These are phyloP conservation scores for Colletotrichum plurivorum DNA, from an alignment of 2,329 filamentous ascomycete genomes.

Conservation along the genomic window DNA sequence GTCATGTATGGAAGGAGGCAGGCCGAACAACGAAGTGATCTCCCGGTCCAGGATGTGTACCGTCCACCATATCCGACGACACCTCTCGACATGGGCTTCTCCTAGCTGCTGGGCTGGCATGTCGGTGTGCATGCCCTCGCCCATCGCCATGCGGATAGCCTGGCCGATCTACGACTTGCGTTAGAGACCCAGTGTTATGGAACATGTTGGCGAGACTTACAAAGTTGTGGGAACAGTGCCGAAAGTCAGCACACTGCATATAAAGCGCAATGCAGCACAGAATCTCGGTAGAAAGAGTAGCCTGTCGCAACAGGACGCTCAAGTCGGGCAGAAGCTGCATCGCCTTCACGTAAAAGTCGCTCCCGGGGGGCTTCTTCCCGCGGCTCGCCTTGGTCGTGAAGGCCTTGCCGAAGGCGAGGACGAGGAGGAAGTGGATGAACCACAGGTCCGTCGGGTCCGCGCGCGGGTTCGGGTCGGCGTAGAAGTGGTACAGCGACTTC, in stretches of 20 bases:
- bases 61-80: slow-evolving; percentile 68
- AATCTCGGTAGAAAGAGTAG: slow-evolving; percentile 63
- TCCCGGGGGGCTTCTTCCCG: slow-evolving; percentile 58
- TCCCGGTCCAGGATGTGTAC: slow-evolving; percentile 67
- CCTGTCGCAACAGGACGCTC: slow-evolving; percentile 55
- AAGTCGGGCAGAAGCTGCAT: slow-evolving; percentile 60
- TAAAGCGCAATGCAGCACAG: slow-evolving; percentile 67
- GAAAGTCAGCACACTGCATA: slow-evolving; percentile 64
- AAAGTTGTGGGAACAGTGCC: slow-evolving; percentile 60
- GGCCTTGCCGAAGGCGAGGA: slow-evolving; percentile 69
- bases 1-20: slow-evolving; percentile 63
- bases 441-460: slow-evolving; percentile 52
- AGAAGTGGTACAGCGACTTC: slow-evolving; percentile 48
- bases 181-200: background rate
- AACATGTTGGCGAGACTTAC: slow-evolving; percentile 47
- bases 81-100: slow-evolving; percentile 58
- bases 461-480: slow-evolving; percentile 42
- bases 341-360: slow-evolving; percentile 61
- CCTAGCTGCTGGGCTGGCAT: slow-evolving; percentile 61
- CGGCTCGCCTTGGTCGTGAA: slow-evolving; percentile 58
- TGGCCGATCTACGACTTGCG: slow-evolving; percentile 58
- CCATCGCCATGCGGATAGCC: slow-evolving; percentile 64
- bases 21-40: slow-evolving; percentile 67
- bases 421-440: slow-evolving; percentile 67
- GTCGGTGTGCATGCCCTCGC: slow-evolving; percentile 66